Conservation (phyloP, 352 stramenopile genomes). For the Pythium oligandrum region DNA sequence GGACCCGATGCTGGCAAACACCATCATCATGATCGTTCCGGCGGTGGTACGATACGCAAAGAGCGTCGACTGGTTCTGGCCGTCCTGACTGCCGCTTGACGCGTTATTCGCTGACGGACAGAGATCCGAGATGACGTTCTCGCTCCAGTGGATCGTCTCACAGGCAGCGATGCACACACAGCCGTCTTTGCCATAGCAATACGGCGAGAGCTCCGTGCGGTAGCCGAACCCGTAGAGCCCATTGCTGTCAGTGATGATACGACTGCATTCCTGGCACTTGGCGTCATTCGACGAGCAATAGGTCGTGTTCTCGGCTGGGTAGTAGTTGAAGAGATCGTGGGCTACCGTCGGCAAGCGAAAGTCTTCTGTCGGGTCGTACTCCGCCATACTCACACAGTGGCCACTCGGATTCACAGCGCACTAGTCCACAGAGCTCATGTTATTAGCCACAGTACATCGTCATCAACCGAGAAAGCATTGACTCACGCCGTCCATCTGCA, state of each 20-base stretch:
- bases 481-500: slow-evolving; percentile 1
- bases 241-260: background rate
- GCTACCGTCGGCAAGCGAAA: slow-evolving; percentile 8
- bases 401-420: slow-evolving; percentile 15
- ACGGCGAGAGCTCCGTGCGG: slow-evolving; percentile 9
- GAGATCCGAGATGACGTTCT: slow-evolving; percentile 10
- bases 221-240: background rate
- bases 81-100: background rate
- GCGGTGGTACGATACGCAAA: no score
- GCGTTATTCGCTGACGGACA: slow-evolving; percentile 11
- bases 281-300: slow-evolving; percentile 36
- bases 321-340: slow-evolving; percentile 24
- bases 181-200: slow-evolving; percentile 22
- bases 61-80: background rate
- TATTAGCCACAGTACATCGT: background rate
- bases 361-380: slow-evolving; percentile 9
- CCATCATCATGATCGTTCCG: background rate
- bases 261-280: slow-evolving; percentile 19
- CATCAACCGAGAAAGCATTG: slow-evolving; percentile 1
- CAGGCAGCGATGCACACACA: slow-evolving; percentile 40
- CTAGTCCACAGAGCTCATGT: slow-evolving; percentile 5
- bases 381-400: slow-evolving; percentile 10
- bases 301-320: slow-evolving; percentile 38
- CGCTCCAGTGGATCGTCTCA: slow-evolving; percentile 20
- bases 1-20: background rate